A percentile compares a stretch with the other conserved stretches of the same genome.
phyloP scores from a whole-genome alignment of 225 moss, liverwort and hornwort genomes.

The Rhytidiadelphus loreus region DNA sequence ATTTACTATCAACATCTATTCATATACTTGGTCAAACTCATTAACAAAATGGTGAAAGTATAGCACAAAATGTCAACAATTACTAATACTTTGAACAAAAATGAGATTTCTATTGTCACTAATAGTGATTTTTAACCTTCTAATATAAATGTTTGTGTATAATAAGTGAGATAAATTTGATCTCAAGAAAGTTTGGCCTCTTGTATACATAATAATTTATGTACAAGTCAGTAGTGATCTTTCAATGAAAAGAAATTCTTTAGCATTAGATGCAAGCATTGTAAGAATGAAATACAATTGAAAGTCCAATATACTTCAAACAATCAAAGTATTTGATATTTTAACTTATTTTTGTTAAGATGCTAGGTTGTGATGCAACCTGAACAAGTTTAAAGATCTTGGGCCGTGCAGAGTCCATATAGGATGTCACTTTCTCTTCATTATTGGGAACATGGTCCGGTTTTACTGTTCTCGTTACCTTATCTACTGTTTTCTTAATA shows the following conservation, averaged over 20 bases:
- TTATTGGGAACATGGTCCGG: slow-evolving; percentile 41
- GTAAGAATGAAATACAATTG: neutral
- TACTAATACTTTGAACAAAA: neutral
- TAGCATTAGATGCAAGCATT: neutral
- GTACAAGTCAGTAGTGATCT: neutral
- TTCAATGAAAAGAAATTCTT: neutral
- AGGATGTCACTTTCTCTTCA: slow-evolving; percentile 47
- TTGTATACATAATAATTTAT: neutral
- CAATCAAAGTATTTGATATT: no score
- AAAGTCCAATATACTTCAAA: neutral
- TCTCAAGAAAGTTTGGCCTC: neutral
- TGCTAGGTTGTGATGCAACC: slow-evolving; percentile 6
- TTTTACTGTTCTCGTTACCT: slow-evolving; percentile 42
- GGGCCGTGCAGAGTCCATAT: slow-evolving; percentile 40
- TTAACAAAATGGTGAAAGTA: neutral
- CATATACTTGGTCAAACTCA: neutral
- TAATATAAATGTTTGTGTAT: neutral
- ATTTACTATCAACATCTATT: neutral
- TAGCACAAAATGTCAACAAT: neutral
- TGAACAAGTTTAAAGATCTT: slow-evolving; percentile 83
- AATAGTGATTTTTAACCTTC: neutral
- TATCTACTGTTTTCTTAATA: slow-evolving; percentile 62
- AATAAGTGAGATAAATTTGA: neutral
- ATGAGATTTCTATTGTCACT: neutral
- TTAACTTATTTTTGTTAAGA: no score